These are phyloP conservation scores for Tolypocladium cylindrosporum DNA, from an alignment of 2,329 filamentous ascomycete species.

Conservation along the genomic window DNA sequence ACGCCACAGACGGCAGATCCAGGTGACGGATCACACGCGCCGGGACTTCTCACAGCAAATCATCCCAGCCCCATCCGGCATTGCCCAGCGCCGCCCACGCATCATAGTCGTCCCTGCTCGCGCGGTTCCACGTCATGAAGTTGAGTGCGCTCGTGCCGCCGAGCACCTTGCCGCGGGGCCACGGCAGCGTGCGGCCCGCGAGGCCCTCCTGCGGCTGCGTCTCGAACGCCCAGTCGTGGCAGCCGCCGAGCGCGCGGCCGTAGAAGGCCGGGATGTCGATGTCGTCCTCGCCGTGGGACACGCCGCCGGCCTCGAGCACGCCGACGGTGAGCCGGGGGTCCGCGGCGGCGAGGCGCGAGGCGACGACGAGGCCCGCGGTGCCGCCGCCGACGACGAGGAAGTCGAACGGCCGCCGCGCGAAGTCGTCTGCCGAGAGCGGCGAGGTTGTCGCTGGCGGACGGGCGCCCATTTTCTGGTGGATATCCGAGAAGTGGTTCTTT, in stretches of 20 bases:
- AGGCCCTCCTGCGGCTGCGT: conserved; percentile 27
- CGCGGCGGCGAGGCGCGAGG: conserved; percentile 35
- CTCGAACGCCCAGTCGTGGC: conserved; percentile 30
- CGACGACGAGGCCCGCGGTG: conserved; percentile 42
- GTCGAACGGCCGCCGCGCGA: conserved; percentile 15
- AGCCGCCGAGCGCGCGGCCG: conserved; percentile 23
- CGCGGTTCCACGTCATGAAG: conserved; percentile 44
- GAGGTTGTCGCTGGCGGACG: not conserved
- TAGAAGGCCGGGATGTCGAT: conserved; percentile 30
- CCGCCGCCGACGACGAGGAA: conserved; percentile 42
- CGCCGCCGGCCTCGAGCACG: conserved; percentile 22
- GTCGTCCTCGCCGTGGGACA: conserved; percentile 12
- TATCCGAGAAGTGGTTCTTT: fast-evolving
- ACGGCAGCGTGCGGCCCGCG: conserved; percentile 27
- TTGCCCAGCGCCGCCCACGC: conserved; percentile 50
- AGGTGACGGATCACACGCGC: not conserved
- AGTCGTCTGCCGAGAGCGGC: conserved; percentile 9
- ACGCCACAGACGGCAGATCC: not conserved
- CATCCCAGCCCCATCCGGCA: conserved; percentile 45
- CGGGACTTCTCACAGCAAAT: conserved; percentile 17
- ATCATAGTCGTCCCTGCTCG: conserved; percentile 38
- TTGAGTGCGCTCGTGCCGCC: conserved; percentile 55
- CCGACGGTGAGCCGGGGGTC: conserved; percentile 15
- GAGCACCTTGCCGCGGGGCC: conserved; percentile 38
- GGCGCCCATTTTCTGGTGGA: not conserved